Evolutionary conservation across 1,139 yeast species (phyloP).

Genomic region (Nematodospora anomalae): DNA sequence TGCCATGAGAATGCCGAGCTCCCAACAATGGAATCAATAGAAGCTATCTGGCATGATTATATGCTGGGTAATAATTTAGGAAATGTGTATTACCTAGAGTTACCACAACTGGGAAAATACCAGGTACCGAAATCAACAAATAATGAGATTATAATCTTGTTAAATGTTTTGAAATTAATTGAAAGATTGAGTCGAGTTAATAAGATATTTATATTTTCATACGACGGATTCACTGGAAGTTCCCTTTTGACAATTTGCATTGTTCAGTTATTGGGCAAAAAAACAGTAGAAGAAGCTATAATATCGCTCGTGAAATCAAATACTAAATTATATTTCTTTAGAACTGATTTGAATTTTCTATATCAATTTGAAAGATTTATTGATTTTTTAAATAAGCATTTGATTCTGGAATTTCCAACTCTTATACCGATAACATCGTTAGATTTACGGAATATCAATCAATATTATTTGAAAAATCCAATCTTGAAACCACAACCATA

Average conservation of each 20-base stretch:
- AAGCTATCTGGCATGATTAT: slow-evolving; percentile 15
- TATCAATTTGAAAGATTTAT: slow-evolving; percentile 34
- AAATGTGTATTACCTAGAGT: slow-evolving; percentile 30
- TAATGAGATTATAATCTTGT: slow-evolving; percentile 27
- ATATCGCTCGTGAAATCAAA: slow-evolving; percentile 17
- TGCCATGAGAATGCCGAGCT: slow-evolving; percentile 37
- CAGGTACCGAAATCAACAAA: slow-evolving; percentile 22
- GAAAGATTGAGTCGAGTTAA: slow-evolving; percentile 22
- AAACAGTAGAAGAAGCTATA: slow-evolving; percentile 27
- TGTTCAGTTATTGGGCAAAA: slow-evolving; percentile 22
- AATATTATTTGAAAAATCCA: slow-evolving; percentile 8
- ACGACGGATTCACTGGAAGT: slow-evolving; percentile 45
- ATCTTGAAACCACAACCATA: slow-evolving; percentile 8
- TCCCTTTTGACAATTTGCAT: slow-evolving; percentile 31
- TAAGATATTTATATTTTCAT: slow-evolving; percentile 34
- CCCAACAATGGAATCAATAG: slow-evolving; percentile 23
- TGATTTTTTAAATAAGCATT: slow-evolving; percentile 14
- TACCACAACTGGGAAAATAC: slow-evolving; percentile 35
- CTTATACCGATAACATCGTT: slow-evolving; percentile 9
- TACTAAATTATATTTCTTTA: slow-evolving; percentile 33
- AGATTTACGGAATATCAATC: slow-evolving; percentile 8
- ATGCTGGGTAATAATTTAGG: slow-evolving; percentile 5
- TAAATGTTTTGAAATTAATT: slow-evolving; percentile 35
- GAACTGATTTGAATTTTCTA: slow-evolving; percentile 32
- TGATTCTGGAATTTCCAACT: slow-evolving; percentile 11